These are phyloP conservation scores for Luffa aegyptiaca DNA, from an alignment of 306 rosid genomes.

Conservation along the genomic window DNA sequence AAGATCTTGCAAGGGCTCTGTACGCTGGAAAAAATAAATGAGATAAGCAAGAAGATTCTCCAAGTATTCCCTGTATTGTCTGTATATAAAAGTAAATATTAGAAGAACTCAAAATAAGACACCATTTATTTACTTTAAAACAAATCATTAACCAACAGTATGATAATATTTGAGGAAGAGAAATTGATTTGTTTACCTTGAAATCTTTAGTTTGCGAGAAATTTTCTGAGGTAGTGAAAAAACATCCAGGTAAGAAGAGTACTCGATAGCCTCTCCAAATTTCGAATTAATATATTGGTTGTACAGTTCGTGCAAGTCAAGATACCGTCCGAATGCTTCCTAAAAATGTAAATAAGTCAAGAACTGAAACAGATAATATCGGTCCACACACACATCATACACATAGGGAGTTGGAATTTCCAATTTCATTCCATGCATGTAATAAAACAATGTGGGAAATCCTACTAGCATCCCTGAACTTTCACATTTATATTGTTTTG, in stretches of 20 bases:
- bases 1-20: slow-evolving; percentile 93
- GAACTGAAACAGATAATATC: background rate
- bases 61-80: slow-evolving; percentile 74
- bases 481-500: background rate
- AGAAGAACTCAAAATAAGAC: background rate
- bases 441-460: background rate
- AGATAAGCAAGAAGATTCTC: slow-evolving; percentile 68
- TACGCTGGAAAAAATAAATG: slow-evolving; percentile 70
- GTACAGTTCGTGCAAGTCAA: slow-evolving; percentile 80
- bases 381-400: background rate
- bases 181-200: slow-evolving; percentile 31
- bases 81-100: slow-evolving; percentile 23
- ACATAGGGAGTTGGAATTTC: background rate
- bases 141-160: background rate
- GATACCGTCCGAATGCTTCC: slow-evolving; percentile 88
- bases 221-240: slow-evolving; percentile 67
- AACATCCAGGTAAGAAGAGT: slow-evolving; percentile 72
- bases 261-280: slow-evolving; percentile 91
- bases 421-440: background rate
- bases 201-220: slow-evolving; percentile 52
- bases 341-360: slow-evolving; percentile 24
- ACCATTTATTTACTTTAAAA: background rate
- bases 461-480: background rate
- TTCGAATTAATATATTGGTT: slow-evolving; percentile 73
- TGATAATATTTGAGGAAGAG: background rate